Evolutionary conservation across 1,284 basidiomycete species (phyloP).

Genomic region (Trametes versicolor): DNA sequence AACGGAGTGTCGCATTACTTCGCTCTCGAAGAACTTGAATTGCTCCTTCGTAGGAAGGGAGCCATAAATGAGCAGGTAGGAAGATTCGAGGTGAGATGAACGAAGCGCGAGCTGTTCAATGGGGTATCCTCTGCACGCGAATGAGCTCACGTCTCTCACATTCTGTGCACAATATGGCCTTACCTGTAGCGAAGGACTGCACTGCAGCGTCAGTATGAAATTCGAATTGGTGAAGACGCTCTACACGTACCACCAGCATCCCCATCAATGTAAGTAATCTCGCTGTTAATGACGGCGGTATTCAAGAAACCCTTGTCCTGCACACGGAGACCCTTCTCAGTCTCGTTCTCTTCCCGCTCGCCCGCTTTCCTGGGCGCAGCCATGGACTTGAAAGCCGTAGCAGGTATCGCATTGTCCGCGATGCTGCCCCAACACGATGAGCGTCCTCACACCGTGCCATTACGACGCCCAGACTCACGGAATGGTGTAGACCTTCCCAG

Average conservation of each 20-base stretch:
- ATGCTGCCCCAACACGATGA: constrained; percentile 61
- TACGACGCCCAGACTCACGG: constrained; percentile 64
- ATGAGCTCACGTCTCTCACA: not conserved
- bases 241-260: constrained; percentile 70
- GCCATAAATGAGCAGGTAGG: constrained; percentile 90
- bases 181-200: constrained; percentile 79
- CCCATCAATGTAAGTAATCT: constrained; percentile 91
- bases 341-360: constrained; percentile 86
- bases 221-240: constrained; percentile 13
- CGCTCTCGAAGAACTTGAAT: constrained; percentile 69
- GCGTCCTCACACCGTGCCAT: not conserved
- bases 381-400: constrained; percentile 84
- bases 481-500: constrained; percentile 79
- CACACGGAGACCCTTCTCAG: constrained; percentile 79
- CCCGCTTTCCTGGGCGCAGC: constrained; percentile 62
- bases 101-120: constrained; percentile 88
- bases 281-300: constrained; percentile 83
- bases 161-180: constrained; percentile 3
- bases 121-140: constrained; percentile 78
- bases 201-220: no score
- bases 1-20: constrained; percentile 82
- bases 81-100: constrained; percentile 82
- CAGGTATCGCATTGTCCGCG: constrained; percentile 77
- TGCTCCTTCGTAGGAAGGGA: constrained; percentile 77
- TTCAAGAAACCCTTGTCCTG: constrained; percentile 87